These are phyloP conservation scores for Hypoxylon rickii DNA, from an alignment of 495 filamentous ascomycete genomes.

Conservation along the genomic window DNA sequence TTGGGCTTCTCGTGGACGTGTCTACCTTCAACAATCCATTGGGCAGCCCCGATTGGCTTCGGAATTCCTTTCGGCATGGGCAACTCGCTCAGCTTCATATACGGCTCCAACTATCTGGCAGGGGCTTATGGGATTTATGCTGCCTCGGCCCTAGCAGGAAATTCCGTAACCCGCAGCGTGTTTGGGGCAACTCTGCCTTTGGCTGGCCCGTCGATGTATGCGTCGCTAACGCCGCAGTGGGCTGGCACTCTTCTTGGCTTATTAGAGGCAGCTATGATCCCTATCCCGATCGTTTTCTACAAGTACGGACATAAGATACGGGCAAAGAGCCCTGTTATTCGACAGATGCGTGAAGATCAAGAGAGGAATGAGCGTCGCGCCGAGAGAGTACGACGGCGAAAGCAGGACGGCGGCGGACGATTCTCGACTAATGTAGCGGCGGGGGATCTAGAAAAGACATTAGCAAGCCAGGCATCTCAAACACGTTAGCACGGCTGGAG, in stretches of 20 bases:
- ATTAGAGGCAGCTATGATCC: conserved; percentile 70
- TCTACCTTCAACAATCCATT: conserved; percentile 70
- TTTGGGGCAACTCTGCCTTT: conserved; percentile 75
- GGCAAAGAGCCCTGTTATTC: conserved; percentile 65
- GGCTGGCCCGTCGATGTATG: conserved; percentile 74
- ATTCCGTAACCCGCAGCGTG: conserved; percentile 68
- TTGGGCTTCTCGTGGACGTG: conserved; percentile 85
- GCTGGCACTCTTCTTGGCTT: conserved; percentile 75
- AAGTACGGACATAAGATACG: conserved; percentile 73
- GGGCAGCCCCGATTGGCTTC: conserved; percentile 73
- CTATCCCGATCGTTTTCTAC: conserved; percentile 82
- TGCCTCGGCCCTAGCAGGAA: conserved; percentile 77
- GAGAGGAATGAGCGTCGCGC: conserved; percentile 57
- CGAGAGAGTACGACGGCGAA: conserved; percentile 20
- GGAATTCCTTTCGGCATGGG: conserved; percentile 81
- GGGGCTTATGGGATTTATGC: conserved; percentile 77
- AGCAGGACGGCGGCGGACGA: conserved; percentile 10
- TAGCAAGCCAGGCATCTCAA: too few species aligned
- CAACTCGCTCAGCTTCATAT: conserved; percentile 79
- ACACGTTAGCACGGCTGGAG: too few species aligned
- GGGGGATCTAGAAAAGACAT: too few species aligned
- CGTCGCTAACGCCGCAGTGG: conserved; percentile 72
- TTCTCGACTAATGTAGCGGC: too few species aligned
- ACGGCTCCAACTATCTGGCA: conserved; percentile 77
- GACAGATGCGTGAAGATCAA: conserved; percentile 71